Evolutionary conservation across 2,329 filamentous ascomycete species (phyloP).

Genomic region (Fusarium tricinctum): DNA sequence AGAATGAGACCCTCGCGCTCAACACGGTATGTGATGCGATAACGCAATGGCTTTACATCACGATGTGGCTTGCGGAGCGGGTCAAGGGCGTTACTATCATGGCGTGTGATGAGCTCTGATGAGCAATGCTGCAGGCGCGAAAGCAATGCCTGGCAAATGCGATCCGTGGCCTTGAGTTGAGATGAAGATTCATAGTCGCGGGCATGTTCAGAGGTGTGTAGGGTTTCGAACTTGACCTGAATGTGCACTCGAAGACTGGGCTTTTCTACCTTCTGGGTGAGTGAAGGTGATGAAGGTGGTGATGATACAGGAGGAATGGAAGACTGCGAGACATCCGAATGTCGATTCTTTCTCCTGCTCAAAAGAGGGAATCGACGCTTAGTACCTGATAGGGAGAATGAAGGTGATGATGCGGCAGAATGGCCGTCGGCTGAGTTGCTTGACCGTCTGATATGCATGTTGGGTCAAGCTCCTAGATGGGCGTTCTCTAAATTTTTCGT

Average conservation of each 20-base stretch:
- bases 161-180: slow-evolving; percentile 59
- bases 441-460: slow-evolving; percentile 49
- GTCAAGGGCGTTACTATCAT: slow-evolving; percentile 63
- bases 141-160: slow-evolving; percentile 64
- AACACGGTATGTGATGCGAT: slow-evolving; percentile 64
- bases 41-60: slow-evolving; percentile 62
- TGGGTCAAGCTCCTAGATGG: slow-evolving; percentile 22
- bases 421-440: slow-evolving; percentile 46
- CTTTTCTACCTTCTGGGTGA: slow-evolving; percentile 28
- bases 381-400: slow-evolving; percentile 46
- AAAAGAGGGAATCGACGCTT: slow-evolving; percentile 53
- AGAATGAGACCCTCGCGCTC: slow-evolving; percentile 58
- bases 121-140: slow-evolving; percentile 66
- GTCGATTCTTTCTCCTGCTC: slow-evolving; percentile 47
- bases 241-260: slow-evolving; percentile 59
- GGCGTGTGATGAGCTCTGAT: slow-evolving; percentile 67
- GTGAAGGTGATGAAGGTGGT: slow-evolving; percentile 28
- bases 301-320: slow-evolving; percentile 33
- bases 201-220: slow-evolving; percentile 59
- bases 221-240: slow-evolving; percentile 62
- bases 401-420: slow-evolving; percentile 43
- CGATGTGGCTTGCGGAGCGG: slow-evolving; percentile 53
- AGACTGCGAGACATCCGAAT: slow-evolving; percentile 44
- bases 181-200: slow-evolving; percentile 64
- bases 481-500: slow-evolving; percentile 14